Evolutionary conservation across 2,329 filamentous ascomycete genomes (phyloP).

Genomic region (Aspergillus ustus): DNA sequence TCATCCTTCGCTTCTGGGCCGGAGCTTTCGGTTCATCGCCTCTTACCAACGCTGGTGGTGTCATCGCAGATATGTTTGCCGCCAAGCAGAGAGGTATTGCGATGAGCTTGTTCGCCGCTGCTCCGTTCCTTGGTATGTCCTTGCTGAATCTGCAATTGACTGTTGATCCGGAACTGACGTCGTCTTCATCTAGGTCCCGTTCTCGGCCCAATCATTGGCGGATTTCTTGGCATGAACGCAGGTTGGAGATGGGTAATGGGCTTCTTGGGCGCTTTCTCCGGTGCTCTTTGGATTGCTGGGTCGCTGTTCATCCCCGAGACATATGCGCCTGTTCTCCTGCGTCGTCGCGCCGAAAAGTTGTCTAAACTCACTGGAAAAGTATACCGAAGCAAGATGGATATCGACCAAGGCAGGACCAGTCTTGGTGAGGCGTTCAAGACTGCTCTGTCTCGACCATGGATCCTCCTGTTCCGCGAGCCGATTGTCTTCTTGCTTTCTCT

Average conservation of each 20-base stretch:
- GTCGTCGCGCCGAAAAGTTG: conserved; percentile 53
- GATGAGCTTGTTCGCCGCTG: conserved; percentile 67
- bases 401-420: conserved; percentile 49
- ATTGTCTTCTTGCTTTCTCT: conserved; percentile 56
- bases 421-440: conserved; percentile 48
- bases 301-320: conserved; percentile 40
- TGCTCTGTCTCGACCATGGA: conserved; percentile 55
- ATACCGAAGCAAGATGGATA: conserved; percentile 47
- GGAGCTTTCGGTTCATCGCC: conserved; percentile 66
- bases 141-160: neutral
- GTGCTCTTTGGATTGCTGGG: conserved; percentile 56
- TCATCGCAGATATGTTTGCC: conserved; percentile 66
- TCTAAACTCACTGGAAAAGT: conserved; percentile 57
- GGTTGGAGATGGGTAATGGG: conserved; percentile 74
- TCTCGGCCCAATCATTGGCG: conserved; percentile 68
- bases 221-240: conserved; percentile 66
- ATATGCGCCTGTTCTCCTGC: conserved; percentile 57
- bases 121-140: conserved; percentile 63
- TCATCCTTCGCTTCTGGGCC: conserved; percentile 71
- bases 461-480: conserved; percentile 55
- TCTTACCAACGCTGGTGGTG: conserved; percentile 65
- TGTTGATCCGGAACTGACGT: conserved; percentile 7
- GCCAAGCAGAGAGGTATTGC: conserved; percentile 61
- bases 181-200: conserved; percentile 51
- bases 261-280: conserved; percentile 66